Evolutionary conservation across 2,329 filamentous ascomycete species (phyloP), one percentile per base, ranked within the genome.

Genomic region (Ceratocystis cubensis): DNA sequence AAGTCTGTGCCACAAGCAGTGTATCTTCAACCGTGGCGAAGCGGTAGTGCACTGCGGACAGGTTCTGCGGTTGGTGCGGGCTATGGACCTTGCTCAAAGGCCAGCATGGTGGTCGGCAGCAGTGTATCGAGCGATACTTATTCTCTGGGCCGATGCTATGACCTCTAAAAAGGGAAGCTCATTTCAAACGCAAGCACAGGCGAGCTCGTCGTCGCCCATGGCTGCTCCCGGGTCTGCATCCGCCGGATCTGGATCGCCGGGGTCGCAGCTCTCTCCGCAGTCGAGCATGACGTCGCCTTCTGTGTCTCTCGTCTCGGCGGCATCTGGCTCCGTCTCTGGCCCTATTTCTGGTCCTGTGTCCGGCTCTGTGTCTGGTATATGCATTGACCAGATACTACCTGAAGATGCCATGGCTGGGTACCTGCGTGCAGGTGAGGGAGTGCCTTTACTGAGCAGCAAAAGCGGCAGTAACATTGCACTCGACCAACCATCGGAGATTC

Each of bases 61-160:
- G 74, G 80, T 88, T 2, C 75, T 88, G 56, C 80, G 84, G 2
- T 77, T 88, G 10, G 74, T 88, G 48, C 78, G 81, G 5, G 76
- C 77, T 15, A 88, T 89, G 81, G 80, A 83, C 1, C 75, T 76
- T 37, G 81, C 84, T 62, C 78, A 82, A 2, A 81, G 85, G 25
- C 87, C 87, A 5, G 82, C 80, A 46, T 90, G 87, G 87, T 89
- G 86, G 86, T 77, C 84, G n/a, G 82, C 80, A 1, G 86, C 85
- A 2, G 76, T 89, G 50, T 89, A 89, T 72, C 83, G 87, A n/a
- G 85, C 81, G 1, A 80, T 80, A 3, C 75, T 88, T 66, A 80
- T 85, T 50, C 76, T 87, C 1, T 88, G 84, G 85, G 78, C 81
- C 1, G 83, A 87, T 70, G 82, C 83, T 70, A 74, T 87, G 22